Evolutionary conservation across 306 rosid genomes (phyloP).

Genomic region (Cucurbita ficifolia): DNA sequence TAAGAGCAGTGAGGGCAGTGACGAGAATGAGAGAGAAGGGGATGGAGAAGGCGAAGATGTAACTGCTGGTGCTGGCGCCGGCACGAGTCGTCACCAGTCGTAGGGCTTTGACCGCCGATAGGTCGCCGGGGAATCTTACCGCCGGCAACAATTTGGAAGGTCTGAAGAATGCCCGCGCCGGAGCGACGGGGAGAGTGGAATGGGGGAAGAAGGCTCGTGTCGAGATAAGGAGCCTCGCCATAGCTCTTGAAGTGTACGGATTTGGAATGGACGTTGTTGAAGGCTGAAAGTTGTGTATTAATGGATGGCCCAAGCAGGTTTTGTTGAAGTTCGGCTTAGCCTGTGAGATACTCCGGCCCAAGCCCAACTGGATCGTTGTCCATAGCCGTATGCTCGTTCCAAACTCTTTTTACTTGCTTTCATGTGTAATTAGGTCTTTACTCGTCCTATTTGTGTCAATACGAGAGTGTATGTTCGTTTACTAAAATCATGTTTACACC

Average conservation of each 20-base stretch:
- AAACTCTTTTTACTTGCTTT: no score
- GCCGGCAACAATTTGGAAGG: slow-evolving; percentile 10
- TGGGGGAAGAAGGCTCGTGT: slow-evolving; percentile 16
- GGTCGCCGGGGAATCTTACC: slow-evolving; percentile 4
- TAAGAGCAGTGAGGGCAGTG: slow-evolving; percentile 45
- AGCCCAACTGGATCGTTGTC: no score
- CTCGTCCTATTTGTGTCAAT: no score
- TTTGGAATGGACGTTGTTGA: background rate
- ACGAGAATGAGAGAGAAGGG: slow-evolving; percentile 52
- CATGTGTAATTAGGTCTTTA: no score
- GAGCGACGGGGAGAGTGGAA: background rate
- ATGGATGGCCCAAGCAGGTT: background rate
- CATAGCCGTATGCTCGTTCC: no score
- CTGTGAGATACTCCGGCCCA: no score
- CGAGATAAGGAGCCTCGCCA: slow-evolving; percentile 39
- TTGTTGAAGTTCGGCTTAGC: no score
- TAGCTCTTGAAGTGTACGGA: slow-evolving; percentile 1
- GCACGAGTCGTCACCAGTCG: slow-evolving; percentile 34
- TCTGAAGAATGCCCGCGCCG: slow-evolving; percentile 10
- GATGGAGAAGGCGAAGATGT: slow-evolving; percentile 41
- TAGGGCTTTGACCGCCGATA: slow-evolving; percentile 6
- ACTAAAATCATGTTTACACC: no score
- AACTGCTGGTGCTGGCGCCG: slow-evolving; percentile 41
- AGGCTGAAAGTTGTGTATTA: background rate
- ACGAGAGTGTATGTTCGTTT: no score